These are phyloP conservation scores for Harringtonia aguacate DNA, from an alignment of 2,329 filamentous ascomycete species.

Conservation along the genomic window DNA sequence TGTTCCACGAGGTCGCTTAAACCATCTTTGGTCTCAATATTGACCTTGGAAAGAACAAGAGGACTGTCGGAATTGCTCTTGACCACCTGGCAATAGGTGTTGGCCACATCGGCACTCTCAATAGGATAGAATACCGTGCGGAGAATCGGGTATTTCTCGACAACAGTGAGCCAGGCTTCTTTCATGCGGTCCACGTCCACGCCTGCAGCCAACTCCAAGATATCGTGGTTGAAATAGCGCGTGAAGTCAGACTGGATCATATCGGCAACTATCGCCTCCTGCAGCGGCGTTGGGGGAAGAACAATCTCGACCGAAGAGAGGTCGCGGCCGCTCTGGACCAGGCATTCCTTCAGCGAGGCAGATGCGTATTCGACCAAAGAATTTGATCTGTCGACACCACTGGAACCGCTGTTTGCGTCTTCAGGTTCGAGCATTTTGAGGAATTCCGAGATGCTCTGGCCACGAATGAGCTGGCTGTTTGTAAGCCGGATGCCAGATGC, in stretches of 20 bases:
- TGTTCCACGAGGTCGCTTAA: conserved; percentile 24
- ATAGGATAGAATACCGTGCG: conserved; percentile 63
- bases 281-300: conserved; percentile 69
- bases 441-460: conserved; percentile 57
- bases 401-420: not conserved
- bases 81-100: conserved; percentile 40
- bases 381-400: not conserved
- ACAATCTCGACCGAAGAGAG: conserved; percentile 41
- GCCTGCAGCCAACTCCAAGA: conserved; percentile 47
- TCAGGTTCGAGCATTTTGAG: conserved; percentile 16
- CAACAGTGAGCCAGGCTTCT: conserved; percentile 50
- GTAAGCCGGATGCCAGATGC: conserved; percentile 47
- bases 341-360: conserved; percentile 24
- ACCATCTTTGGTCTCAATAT: too few species aligned
- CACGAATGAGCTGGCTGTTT: conserved; percentile 68
- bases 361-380: not conserved
- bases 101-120: conserved; percentile 44
- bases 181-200: conserved; percentile 47
- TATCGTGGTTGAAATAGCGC: conserved; percentile 79
- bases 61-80: conserved; percentile 4
- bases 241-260: conserved; percentile 66
- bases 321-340: conserved; percentile 21
- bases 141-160: conserved; percentile 56
- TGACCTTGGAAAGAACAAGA: conserved; percentile 19
- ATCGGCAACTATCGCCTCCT: conserved; percentile 76